Evolutionary conservation across 345 rosid genomes (phyloP).

Genomic region (Euphorbia lathyris): DNA sequence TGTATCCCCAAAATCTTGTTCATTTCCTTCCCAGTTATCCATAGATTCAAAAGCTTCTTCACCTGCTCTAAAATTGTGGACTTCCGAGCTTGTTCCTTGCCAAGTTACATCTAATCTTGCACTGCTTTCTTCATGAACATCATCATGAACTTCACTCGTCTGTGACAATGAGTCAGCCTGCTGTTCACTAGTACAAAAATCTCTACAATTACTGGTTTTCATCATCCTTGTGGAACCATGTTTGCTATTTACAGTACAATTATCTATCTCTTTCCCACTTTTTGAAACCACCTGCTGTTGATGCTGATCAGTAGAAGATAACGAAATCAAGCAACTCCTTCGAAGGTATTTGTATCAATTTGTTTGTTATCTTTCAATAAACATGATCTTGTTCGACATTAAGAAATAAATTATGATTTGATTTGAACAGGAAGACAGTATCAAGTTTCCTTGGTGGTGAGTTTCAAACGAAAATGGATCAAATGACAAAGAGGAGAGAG

Average conservation of each 20-base stretch:
- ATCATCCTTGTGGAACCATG: conserved; percentile 18
- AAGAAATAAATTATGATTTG: conserved; percentile 10
- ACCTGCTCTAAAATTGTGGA: conserved; percentile 14
- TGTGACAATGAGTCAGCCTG: conserved; percentile 12
- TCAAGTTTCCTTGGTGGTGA: conserved; percentile 66
- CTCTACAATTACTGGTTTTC: background rate
- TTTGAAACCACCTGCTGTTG: too few relatives aligned
- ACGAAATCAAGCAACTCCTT: conserved; percentile 68
- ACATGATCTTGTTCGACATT: background rate
- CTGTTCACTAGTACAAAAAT: background rate
- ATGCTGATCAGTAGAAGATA: too few relatives aligned
- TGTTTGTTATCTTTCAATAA: background rate
- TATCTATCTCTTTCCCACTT: conserved; percentile 10
- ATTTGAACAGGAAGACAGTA: conserved; percentile 60
- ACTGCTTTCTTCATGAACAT: conserved; percentile 18
- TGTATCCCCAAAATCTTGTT: conserved; percentile 22
- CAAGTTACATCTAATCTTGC: conserved; percentile 15
- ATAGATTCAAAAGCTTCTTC: conserved; percentile 25
- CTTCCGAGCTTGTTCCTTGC: conserved; percentile 22
- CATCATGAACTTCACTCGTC: conserved; percentile 10
- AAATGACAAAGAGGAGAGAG: too few relatives aligned
- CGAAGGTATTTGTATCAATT: conserved; percentile 45
- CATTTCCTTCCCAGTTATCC: conserved; percentile 42
- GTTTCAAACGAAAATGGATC: conserved; percentile 65
- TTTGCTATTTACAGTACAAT: background rate